Percentiles rank a stretch among this genome's conserved stretches.
phyloP scores from a whole-genome alignment of 2,329 filamentous ascomycete genomes.

The Alternaria infectoria region DNA sequence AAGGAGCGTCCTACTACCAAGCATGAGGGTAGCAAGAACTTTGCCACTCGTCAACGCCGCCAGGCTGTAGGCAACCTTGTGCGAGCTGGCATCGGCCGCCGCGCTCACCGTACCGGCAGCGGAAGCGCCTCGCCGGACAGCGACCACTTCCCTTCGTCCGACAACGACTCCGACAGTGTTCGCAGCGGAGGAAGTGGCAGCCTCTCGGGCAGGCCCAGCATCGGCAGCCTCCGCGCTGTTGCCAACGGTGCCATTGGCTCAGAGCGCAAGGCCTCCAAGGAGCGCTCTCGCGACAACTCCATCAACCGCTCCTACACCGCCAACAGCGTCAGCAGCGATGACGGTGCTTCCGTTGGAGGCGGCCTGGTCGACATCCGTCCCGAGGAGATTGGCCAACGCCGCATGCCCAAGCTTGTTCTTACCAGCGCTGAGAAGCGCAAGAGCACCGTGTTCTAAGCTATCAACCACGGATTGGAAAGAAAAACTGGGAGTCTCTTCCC shows the following conservation, averaged over 20 bases:
- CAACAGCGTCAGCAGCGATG: slow-evolving; percentile 71
- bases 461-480: slow-evolving; percentile 16
- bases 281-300: slow-evolving; percentile 45
- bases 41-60: slow-evolving; percentile 88
- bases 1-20: slow-evolving; percentile 87
- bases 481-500: slow-evolving; percentile 25
- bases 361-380: slow-evolving; percentile 59
- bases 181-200: slow-evolving; percentile 76
- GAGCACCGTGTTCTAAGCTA: slow-evolving; percentile 65
- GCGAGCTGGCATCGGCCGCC: slow-evolving; percentile 84
- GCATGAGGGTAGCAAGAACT: slow-evolving; percentile 96
- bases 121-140: slow-evolving; percentile 90
- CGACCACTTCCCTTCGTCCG: slow-evolving; percentile 76
- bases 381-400: slow-evolving; percentile 66
- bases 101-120: slow-evolving; percentile 69
- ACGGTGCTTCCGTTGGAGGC: slow-evolving; percentile 61
- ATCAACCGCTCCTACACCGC: slow-evolving; percentile 57
- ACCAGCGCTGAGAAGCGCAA: slow-evolving; percentile 91
- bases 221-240: slow-evolving; percentile 77
- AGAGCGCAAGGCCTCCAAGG: slow-evolving; percentile 69
- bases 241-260: slow-evolving; percentile 87
- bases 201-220: slow-evolving; percentile 75
- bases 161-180: slow-evolving; percentile 62
- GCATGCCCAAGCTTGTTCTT: slow-evolving; percentile 85
- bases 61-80: slow-evolving; percentile 92